Evolutionary conservation across 1,284 basidiomycete genomes (phyloP), one percentile per base, ranked within the genome.

Genomic region (Cutaneotrichosporon mucoides): DNA sequence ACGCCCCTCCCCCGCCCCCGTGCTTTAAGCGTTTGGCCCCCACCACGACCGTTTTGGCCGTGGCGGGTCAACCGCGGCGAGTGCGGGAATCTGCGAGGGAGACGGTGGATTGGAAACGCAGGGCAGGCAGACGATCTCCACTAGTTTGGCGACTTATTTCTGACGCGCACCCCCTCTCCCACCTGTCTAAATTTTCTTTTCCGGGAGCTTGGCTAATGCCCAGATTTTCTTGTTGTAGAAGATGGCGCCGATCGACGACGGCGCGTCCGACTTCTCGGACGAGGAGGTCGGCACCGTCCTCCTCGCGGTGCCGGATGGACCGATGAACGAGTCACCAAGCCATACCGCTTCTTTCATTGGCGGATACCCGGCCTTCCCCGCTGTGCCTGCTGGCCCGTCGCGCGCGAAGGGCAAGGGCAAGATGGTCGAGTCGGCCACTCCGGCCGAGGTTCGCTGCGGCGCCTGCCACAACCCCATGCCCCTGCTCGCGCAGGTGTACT

Each of bases 111-210:
- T 44, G 47, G 6, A 43, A 11, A n/a, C 48, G 35, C 37, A n/a
- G 35, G 41, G 42, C 57, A 55, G 68, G 51, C 56, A 74, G 75
- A 64, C 70, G 75, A 75, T 66, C 65, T 63, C 63, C 55, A 68
- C 68, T 76, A 75, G 75, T 76, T 76, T 76, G 75, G 75, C 75
- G 73, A 76, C 73, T 73, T 72, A 69, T 62, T 68, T 63, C 66
- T 73, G 72, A 73, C 71, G 72, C 46, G 55, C 55, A 24, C 24
- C 24, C 24, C 24, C 24, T 38, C 45, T 35, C 49, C 55, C 44
- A 50, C 42, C 37, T 55, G 37, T 57, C 36, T 54, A 53, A 13
- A 24, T 13, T 9, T 37, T 45, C 13, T 48, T 11, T 37, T n/a
- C 24, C 24, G 45, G 36, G 15, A 56, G 48, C 60, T 62, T 43